These are phyloP conservation scores for Gossypium ekmanianum DNA, from an alignment of 345 rosid genomes.

Conservation along the genomic window DNA sequence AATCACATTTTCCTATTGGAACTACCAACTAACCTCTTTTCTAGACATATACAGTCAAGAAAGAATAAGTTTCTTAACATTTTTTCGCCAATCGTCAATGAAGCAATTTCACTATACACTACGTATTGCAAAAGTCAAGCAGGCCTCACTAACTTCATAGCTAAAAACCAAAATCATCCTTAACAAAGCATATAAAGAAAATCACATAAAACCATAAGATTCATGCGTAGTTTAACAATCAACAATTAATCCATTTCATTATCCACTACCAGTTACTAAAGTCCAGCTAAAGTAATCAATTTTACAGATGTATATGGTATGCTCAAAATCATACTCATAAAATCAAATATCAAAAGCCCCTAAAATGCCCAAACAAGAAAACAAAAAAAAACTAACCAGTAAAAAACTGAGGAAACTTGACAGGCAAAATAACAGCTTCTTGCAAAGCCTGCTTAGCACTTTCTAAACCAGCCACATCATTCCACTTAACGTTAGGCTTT, in stretches of 20 bases:
- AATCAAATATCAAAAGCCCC: not conserved
- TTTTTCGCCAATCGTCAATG: not conserved
- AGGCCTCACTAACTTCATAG: not conserved
- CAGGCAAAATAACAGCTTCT: slow-evolving; percentile 87
- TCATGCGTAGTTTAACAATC: not conserved
- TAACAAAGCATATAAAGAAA: not conserved
- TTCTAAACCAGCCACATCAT: slow-evolving; percentile 80
- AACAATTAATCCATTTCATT: not conserved
- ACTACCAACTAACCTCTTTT: not conserved
- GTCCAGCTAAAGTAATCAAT: slow-evolving; percentile 10
- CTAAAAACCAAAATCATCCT: not conserved
- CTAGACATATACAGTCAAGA: not conserved
- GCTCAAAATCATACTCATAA: not conserved
- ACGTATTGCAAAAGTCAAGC: not conserved
- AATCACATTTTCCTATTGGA: not conserved
- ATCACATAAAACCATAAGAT: not conserved
- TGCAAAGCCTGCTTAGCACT: slow-evolving; percentile 76
- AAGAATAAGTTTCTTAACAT: not conserved
- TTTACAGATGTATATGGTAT: not conserved
- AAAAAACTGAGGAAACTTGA: slow-evolving; percentile 76
- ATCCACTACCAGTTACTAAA: not conserved
- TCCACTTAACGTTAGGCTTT: slow-evolving; percentile 76
- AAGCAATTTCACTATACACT: not conserved
- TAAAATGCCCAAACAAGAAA: not conserved
- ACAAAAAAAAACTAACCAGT: slow-evolving; percentile 39